Conservation (phyloP, 2,329 filamentous ascomycete species). For the Arthrobotrys sphaeroides region DNA sequence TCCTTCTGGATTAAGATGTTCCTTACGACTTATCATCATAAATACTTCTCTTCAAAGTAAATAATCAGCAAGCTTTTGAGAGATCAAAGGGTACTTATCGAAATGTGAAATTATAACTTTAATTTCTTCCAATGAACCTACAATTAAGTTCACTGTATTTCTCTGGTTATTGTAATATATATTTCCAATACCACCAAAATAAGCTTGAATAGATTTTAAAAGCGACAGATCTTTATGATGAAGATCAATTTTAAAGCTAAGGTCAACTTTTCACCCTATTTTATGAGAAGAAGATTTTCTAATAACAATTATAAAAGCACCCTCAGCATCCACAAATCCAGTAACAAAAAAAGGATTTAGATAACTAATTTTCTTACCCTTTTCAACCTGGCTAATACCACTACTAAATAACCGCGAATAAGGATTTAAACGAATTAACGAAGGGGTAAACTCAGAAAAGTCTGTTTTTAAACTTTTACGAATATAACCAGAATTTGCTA, state of each 20-base stretch:
- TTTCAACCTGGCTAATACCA: too few species aligned
- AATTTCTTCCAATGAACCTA: slow-evolving; percentile 8
- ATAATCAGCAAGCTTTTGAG: slow-evolving; percentile 12
- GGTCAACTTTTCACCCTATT: background rate
- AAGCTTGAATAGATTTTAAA: background rate
- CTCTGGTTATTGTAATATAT: too few species aligned
- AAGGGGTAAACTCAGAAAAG: too few species aligned
- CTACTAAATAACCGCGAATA: too few species aligned
- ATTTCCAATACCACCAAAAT: background rate
- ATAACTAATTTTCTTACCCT: background rate
- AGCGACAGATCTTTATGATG: background rate
- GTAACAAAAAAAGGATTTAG: slow-evolving; percentile 2
- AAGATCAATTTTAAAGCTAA: background rate
- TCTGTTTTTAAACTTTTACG: too few species aligned
- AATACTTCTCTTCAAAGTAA: background rate
- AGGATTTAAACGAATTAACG: too few species aligned
- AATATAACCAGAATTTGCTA: too few species aligned
- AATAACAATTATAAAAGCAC: background rate
- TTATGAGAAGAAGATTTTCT: background rate
- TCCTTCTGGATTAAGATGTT: background rate
- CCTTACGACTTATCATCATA: too few species aligned
- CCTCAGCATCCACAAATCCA: slow-evolving; percentile 3
- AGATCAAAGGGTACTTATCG: slow-evolving; percentile 20
- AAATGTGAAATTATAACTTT: slow-evolving; percentile 12
- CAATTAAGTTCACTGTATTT: background rate